phyloP scores from a whole-genome alignment of 192 early-diverging fungal genomes.

The Mortierella antarctica region DNA sequence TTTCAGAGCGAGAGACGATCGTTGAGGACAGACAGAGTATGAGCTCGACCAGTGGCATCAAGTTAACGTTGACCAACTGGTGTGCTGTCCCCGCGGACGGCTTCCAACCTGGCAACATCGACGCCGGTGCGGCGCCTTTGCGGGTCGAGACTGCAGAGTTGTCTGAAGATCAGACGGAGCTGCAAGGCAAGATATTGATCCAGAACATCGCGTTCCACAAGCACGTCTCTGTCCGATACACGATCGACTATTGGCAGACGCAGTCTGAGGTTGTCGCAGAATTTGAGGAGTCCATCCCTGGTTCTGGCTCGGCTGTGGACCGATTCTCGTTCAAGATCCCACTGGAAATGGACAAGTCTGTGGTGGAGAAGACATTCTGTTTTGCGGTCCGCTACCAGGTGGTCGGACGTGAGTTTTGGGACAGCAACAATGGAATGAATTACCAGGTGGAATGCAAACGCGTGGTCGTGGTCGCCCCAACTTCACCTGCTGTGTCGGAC shows the following conservation, averaged over 20 bases:
- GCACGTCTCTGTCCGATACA: conserved; percentile 80
- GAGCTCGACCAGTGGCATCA: conserved; percentile 36
- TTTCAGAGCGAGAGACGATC: conserved; percentile 53
- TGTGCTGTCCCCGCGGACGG: conserved; percentile 25
- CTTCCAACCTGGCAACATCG: conserved; percentile 36
- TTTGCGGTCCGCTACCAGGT: conserved; percentile 79
- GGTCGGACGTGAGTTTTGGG: conserved; percentile 83
- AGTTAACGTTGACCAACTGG: conserved; percentile 54
- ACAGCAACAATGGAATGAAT: conserved; percentile 93
- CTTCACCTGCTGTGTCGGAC: conserved; percentile 1
- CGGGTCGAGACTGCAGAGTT: conserved; percentile 67
- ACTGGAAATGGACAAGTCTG: conserved; percentile 50
- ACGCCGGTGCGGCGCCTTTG: conserved; percentile 56
- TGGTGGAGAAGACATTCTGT: conserved; percentile 62
- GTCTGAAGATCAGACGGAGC: conserved; percentile 60
- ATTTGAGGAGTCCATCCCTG: conserved; percentile 68
- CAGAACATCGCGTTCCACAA: conserved; percentile 92
- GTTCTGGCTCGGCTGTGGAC: conserved; percentile 71
- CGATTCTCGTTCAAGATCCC: conserved; percentile 73
- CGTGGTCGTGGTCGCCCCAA: conserved; percentile 12
- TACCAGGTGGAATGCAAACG: conserved; percentile 72
- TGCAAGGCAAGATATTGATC: conserved; percentile 78
- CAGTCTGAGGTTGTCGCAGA: conserved; percentile 71
- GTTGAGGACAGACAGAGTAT: conserved; percentile 19
- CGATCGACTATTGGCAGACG: conserved; percentile 85